Conservation (phyloP, 306 rosid genomes). For the Prunus mira region DNA sequence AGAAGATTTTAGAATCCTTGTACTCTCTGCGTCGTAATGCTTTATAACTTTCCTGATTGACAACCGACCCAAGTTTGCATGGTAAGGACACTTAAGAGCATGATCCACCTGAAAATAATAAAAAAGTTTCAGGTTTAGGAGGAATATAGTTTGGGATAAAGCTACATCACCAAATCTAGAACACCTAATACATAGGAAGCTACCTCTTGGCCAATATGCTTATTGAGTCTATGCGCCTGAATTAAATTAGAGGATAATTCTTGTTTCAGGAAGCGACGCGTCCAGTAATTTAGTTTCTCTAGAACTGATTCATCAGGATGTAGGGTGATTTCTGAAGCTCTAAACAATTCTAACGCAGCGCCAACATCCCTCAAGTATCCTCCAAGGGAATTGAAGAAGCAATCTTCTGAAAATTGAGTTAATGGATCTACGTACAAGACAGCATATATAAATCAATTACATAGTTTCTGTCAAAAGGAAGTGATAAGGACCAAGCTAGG, state of each 20-base stretch:
- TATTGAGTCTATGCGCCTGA: conserved; percentile 24
- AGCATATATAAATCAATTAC: conserved; percentile 6
- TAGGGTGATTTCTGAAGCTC: conserved; percentile 63
- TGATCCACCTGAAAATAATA: conserved; percentile 44
- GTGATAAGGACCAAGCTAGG: conserved; percentile 9
- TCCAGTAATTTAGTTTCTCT: conserved; percentile 50
- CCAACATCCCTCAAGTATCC: conserved; percentile 63
- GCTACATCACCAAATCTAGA: background rate
- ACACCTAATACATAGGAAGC: conserved; percentile 16
- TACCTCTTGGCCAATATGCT: conserved; percentile 56
- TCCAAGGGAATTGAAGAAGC: conserved; percentile 57
- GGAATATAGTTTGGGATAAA: background rate
- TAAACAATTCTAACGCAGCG: conserved; percentile 59
- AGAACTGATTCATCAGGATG: conserved; percentile 59
- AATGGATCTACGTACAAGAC: conserved; percentile 54
- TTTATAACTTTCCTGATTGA: conserved; percentile 55
- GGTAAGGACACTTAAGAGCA: conserved; percentile 52
- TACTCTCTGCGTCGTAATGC: conserved; percentile 45
- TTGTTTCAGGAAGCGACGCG: conserved; percentile 48
- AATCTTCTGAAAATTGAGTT: conserved; percentile 53
- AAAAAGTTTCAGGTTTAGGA: conserved; percentile 17
- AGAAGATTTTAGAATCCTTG: conserved; percentile 60
- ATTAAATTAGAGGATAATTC: conserved; percentile 21
- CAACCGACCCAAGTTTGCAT: conserved; percentile 60
- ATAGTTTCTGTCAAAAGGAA: background rate